Percentiles rank a stretch among this genome's conserved stretches.
Evolutionary conservation across 495 filamentous ascomycete species (phyloP).

Genomic region (Penicillium robsamsonii): DNA sequence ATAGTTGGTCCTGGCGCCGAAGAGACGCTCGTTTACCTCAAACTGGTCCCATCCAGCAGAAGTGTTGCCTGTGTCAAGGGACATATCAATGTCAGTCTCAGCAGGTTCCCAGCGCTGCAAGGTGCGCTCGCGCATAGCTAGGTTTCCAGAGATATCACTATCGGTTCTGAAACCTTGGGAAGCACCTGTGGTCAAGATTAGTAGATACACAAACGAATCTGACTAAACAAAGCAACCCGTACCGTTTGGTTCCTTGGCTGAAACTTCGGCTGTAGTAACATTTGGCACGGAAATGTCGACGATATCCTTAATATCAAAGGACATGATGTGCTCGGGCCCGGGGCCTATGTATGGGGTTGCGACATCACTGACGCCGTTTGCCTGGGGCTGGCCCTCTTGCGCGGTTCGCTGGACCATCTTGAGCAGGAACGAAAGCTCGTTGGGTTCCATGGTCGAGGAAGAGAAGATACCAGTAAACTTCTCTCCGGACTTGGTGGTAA

Average conservation of each 20-base stretch:
- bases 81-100: conserved; percentile 60
- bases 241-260: conserved; percentile 71
- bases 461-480: conserved; percentile 72
- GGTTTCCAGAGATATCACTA: conserved; percentile 77
- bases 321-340: conserved; percentile 66
- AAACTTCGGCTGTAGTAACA: conserved; percentile 48
- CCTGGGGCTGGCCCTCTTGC: conserved; percentile 44
- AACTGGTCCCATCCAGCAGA: conserved; percentile 86
- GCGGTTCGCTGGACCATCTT: conserved; percentile 77
- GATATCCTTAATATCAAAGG: conserved; percentile 77
- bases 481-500: conserved; percentile 69
- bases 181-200: conserved; percentile 36
- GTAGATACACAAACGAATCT: neutral
- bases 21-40: conserved; percentile 79
- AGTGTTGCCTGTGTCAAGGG: conserved; percentile 57
- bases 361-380: conserved; percentile 56
- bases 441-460: conserved; percentile 55
- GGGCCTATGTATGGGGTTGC: conserved; percentile 56
- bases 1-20: conserved; percentile 82
- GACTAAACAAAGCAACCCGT: neutral
- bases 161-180: conserved; percentile 77
- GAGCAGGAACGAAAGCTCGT: conserved; percentile 63
- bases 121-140: conserved; percentile 65
- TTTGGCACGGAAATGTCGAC: conserved; percentile 62
- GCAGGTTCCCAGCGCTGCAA: conserved; percentile 82